Conservation (phyloP, 805 yeast genomes). For the Kregervanrija pseudodelftensis region DNA sequence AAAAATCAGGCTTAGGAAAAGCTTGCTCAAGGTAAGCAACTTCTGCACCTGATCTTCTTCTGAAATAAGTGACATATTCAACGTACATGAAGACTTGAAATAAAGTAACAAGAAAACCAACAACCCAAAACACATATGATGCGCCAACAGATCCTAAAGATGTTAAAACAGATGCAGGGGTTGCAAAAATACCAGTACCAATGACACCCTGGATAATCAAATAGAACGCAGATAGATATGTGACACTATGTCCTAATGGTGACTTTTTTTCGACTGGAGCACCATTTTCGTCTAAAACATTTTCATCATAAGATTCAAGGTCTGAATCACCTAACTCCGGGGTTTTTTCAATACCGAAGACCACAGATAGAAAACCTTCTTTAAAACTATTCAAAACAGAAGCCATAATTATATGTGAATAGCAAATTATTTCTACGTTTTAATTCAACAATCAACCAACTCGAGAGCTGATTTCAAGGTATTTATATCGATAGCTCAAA, state of each 20-base stretch:
- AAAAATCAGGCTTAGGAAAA: constrained; percentile 59
- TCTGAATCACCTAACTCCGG: no score
- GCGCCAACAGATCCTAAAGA: constrained; percentile 38
- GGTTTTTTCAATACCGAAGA: no score
- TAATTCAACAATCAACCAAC: no score
- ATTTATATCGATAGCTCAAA: no score
- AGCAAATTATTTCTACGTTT: no score
- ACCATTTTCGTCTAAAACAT: constrained; percentile 20
- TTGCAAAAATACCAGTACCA: constrained; percentile 73
- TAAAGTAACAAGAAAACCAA: constrained; percentile 33
- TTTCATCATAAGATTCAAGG: background rate
- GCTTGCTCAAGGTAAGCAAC: constrained; percentile 73
- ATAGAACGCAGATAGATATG: constrained; percentile 41
- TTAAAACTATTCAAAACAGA: no score
- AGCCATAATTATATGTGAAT: no score
- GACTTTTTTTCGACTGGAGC: constrained; percentile 36
- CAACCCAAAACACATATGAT: constrained; percentile 36
- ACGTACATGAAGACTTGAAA: constrained; percentile 32
- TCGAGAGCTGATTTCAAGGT: no score
- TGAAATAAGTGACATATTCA: constrained; percentile 36
- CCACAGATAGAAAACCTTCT: no score
- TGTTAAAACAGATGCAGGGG: constrained; percentile 54
- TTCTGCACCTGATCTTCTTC: constrained; percentile 74
- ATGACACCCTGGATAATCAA: constrained; percentile 61
- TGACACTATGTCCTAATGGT: constrained; percentile 31